A percentile compares a stretch with the other conserved stretches of the same genome.
These are phyloP conservation scores for Saccharomyces hybrid DNA, from an alignment of 1,139 yeast genomes.

Conservation along the genomic window DNA sequence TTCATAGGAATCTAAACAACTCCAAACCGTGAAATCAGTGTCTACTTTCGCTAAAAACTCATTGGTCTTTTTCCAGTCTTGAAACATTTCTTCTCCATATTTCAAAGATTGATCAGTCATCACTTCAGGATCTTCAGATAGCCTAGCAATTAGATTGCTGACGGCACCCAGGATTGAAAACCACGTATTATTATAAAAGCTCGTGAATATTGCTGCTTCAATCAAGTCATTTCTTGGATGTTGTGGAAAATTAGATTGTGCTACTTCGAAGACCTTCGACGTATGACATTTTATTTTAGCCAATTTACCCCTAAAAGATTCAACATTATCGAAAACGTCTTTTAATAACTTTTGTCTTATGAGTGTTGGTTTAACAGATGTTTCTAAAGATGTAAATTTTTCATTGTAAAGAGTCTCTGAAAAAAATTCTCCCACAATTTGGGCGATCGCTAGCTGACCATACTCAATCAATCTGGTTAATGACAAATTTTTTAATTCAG, in stretches of 20 bases:
- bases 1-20: not conserved
- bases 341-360: constrained; percentile 12
- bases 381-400: constrained; percentile 24
- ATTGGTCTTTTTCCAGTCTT: constrained; percentile 1
- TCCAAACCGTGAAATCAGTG: not conserved
- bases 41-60: not conserved
- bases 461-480: constrained; percentile 14
- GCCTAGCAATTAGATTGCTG: constrained; percentile 19
- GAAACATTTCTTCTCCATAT: constrained; percentile 14
- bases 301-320: not conserved
- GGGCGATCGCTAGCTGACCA: constrained; percentile 18
- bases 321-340: constrained; percentile 13
- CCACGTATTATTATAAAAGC: not conserved
- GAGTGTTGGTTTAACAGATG: constrained; percentile 19
- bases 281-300: not conserved
- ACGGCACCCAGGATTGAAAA: constrained; percentile 3
- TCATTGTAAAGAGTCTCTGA: constrained; percentile 21
- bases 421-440: constrained; percentile 18
- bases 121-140: constrained; percentile 10
- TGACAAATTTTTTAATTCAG: constrained; percentile 11
- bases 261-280: not conserved
- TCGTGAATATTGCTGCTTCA: not conserved
- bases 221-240: not conserved
- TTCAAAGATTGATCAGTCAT: constrained; percentile 12
- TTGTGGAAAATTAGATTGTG: not conserved